These are phyloP conservation scores for Moesziomyces sp. DNA, from an alignment of 1,284 basidiomycete species.

Conservation along the genomic window DNA sequence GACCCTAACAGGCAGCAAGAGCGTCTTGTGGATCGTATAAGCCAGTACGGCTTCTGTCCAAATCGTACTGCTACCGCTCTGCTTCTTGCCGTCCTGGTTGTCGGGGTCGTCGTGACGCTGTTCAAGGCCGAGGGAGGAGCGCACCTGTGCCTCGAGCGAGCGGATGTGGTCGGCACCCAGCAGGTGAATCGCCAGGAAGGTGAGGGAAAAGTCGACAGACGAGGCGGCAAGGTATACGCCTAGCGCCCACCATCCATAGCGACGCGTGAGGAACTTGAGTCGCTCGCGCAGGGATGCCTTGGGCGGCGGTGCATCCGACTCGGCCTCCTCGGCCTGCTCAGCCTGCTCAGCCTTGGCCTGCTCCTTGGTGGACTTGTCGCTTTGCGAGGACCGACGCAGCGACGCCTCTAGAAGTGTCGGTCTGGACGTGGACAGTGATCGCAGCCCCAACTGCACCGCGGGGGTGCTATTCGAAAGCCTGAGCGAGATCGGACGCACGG, in stretches of 20 bases:
- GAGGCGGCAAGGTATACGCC: slow-evolving; percentile 60
- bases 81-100: background rate
- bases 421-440: too few species aligned
- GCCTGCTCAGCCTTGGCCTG: background rate
- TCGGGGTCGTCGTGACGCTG: slow-evolving; percentile 31
- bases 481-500: too few species aligned
- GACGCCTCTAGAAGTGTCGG: too few species aligned
- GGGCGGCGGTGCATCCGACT: slow-evolving; percentile 25
- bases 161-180: slow-evolving; percentile 90
- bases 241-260: slow-evolving; percentile 67
- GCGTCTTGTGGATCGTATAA: slow-evolving; percentile 94
- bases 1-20: slow-evolving; percentile 88
- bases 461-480: too few species aligned
- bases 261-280: slow-evolving; percentile 56
- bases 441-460: too few species aligned
- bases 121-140: slow-evolving; percentile 63
- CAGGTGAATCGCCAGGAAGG: slow-evolving; percentile 85
- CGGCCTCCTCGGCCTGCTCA: slow-evolving; percentile 2
- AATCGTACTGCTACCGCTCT: slow-evolving; percentile 65
- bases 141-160: slow-evolving; percentile 74
- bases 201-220: slow-evolving; percentile 70
- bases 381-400: background rate
- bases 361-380: background rate
- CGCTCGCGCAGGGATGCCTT: slow-evolving; percentile 49
- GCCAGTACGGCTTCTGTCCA: slow-evolving; percentile 93